Evolutionary conservation across 2,329 filamentous ascomycete genomes (phyloP).

Genomic region (Ophiostoma tasmaniense): DNA sequence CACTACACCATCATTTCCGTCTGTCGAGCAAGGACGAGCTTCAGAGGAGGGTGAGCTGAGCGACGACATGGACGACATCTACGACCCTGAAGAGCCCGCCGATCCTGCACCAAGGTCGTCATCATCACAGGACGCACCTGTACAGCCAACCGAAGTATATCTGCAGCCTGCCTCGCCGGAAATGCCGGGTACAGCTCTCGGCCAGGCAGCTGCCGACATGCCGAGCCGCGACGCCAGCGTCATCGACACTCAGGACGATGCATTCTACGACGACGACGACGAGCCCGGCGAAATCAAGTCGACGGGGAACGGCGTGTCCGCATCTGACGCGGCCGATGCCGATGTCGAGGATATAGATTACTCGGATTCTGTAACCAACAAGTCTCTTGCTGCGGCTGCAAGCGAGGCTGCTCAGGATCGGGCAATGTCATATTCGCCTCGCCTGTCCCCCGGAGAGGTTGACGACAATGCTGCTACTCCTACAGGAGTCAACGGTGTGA

Average conservation of each 20-base stretch:
- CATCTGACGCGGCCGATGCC: constrained; percentile 16
- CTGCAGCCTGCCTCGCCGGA: neutral
- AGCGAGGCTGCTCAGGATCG: constrained; percentile 7
- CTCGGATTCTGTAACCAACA: constrained; percentile 16
- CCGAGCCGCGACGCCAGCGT: constrained; percentile 21
- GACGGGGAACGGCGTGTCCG: constrained; percentile 9
- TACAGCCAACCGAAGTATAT: neutral
- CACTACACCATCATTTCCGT: neutral
- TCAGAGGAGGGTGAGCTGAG: constrained; percentile 69
- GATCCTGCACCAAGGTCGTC: constrained; percentile 1
- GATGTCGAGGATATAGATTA: constrained; percentile 19
- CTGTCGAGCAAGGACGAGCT: constrained; percentile 19
- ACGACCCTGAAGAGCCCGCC: constrained; percentile 12
- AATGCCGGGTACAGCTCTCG: constrained; percentile 3
- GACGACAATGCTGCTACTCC: neutral
- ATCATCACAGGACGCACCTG: neutral
- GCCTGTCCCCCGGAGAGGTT: constrained; percentile 13
- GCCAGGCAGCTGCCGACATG: constrained; percentile 8
- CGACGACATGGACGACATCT: constrained; percentile 39
- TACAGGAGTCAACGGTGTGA: neutral
- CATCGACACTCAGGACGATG: constrained; percentile 20
- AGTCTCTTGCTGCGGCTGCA: neutral
- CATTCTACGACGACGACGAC: constrained; percentile 21
- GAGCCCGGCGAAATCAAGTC: constrained; percentile 17
- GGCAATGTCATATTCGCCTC: constrained; percentile 18